Evolutionary conservation across 495 filamentous ascomycete species (phyloP).

Genomic region (Lineolata rhizophorae): DNA sequence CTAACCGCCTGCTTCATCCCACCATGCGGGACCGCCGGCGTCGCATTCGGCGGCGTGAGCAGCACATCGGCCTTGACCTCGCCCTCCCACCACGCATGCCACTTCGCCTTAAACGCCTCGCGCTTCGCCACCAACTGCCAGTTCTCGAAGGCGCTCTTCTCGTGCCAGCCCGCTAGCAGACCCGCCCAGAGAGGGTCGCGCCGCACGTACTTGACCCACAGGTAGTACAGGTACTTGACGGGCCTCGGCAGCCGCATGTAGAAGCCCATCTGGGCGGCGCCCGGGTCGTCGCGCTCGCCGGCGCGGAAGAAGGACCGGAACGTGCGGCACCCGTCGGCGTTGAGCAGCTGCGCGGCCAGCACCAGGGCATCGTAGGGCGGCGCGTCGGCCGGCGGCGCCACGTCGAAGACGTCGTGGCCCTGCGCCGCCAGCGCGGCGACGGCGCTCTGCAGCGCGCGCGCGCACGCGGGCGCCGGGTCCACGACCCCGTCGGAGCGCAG

Average conservation of each 20-base stretch:
- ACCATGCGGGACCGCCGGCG: slow-evolving; percentile 70
- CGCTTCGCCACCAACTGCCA: slow-evolving; percentile 62
- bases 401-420: slow-evolving; percentile 59
- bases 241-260: slow-evolving; percentile 54
- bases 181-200: slow-evolving; percentile 59
- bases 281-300: slow-evolving; percentile 64
- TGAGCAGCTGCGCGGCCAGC: slow-evolving; percentile 69
- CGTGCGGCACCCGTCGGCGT: slow-evolving; percentile 68
- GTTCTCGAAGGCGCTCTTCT: slow-evolving; percentile 48
- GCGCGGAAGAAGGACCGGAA: slow-evolving; percentile 54
- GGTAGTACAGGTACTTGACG: slow-evolving; percentile 68
- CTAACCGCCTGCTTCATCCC: slow-evolving; percentile 74
- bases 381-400: slow-evolving; percentile 27
- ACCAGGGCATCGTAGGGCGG: slow-evolving; percentile 52
- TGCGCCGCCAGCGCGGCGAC: slow-evolving; percentile 41
- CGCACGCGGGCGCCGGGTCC: slow-evolving; percentile 67
- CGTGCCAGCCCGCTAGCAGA: slow-evolving; percentile 46
- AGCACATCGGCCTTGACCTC: slow-evolving; percentile 45
- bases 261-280: slow-evolving; percentile 47
- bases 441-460: slow-evolving; percentile 48
- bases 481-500: slow-evolving; percentile 74
- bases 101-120: slow-evolving; percentile 53
- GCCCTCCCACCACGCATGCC: slow-evolving; percentile 65
- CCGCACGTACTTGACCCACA: slow-evolving; percentile 66
- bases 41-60: slow-evolving; percentile 69